phyloP scores from a whole-genome alignment of 2,329 filamentous ascomycete genomes.

The Claviceps maximensis region DNA sequence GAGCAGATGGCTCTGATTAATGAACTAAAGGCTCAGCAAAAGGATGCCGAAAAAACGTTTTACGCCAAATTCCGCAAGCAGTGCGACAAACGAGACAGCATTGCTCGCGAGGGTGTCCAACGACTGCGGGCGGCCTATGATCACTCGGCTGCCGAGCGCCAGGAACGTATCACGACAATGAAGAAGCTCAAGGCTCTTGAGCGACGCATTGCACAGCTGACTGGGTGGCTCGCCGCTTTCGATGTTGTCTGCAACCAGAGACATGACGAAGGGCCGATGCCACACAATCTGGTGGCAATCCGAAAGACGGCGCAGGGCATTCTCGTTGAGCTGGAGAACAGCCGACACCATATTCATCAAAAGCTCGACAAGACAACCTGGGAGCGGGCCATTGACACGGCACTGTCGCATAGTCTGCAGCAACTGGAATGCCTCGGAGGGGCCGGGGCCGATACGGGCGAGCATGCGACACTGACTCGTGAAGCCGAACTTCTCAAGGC shows the following conservation, averaged over 20 bases:
- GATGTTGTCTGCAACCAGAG: conserved; percentile 65
- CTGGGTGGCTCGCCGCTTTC: conserved; percentile 85
- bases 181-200: conserved; percentile 73
- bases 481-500: conserved; percentile 80
- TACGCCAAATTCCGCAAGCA: conserved; percentile 88
- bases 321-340: conserved; percentile 76
- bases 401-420: conserved; percentile 69
- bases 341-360: conserved; percentile 81
- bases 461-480: conserved; percentile 58
- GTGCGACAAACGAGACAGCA: conserved; percentile 65
- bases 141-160: conserved; percentile 61
- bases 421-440: conserved; percentile 52
- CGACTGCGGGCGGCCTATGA: conserved; percentile 77
- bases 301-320: conserved; percentile 84
- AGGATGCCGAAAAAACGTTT: conserved; percentile 68
- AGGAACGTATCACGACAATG: conserved; percentile 67
- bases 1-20: conserved; percentile 97
- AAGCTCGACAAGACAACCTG: conserved; percentile 68
- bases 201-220: conserved; percentile 73
- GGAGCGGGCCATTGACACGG: conserved; percentile 79
- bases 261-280: conserved; percentile 39
- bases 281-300: conserved; percentile 58
- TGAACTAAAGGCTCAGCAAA: conserved; percentile 84
- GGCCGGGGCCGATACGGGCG: conserved; percentile 33
- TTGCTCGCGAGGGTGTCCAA: conserved; percentile 64